Base-by-base conservation (phyloP, 2,329 filamentous ascomycete species). In the Aschersonia sp. region DNA sequence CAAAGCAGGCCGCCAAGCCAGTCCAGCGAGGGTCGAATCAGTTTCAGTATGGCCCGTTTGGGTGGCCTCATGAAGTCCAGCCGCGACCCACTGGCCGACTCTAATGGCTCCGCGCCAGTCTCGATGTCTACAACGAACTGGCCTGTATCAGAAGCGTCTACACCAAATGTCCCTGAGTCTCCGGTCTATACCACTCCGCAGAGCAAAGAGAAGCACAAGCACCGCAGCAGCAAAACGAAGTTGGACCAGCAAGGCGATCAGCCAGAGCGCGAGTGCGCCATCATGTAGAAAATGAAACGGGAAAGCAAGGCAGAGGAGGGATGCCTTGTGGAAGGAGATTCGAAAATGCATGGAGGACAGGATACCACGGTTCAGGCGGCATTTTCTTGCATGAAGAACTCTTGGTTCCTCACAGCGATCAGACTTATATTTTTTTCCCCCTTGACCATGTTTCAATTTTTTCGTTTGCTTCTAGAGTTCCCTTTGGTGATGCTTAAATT, bases 1-100 rank as follows among this genome's bases (percentile, higher is more conserved):
- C 61, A 71, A 54, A 79, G 77, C 53, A 72, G 78, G 9, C 74
- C 78, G 4, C 65, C 64, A 20, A 82, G 78, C 55, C 76, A 80
- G 54, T 72, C 68, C 1, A 75, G 77, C 31, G 78, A 82, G 53
- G 69, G 69, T 12, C 69, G 78, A 4, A 72, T 79, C 48, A 79
- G 74, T 55, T 64, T 73, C 20, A 75, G 73, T 3, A 77, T 82
- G 59, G 72, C 70, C 12, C 71, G 74, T n/a, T 61, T 78, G 4
- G 71, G 71, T 7, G 69, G 71, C 0, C 66, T 78, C 5, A 70
- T 72, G 55, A 72, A 70, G 46, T 55, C 68, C 6, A 76, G 72
- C 61, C 75, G 68, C 55, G 75, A 79, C 50, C 66, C 48, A 5
- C 53, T 59, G 9, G 49, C 51, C 6, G 64, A 64, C 12, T 49